A percentile compares a stretch with the other conserved stretches of the same genome.
These are phyloP conservation scores for Penstemon barbatus DNA, from an alignment of 257 asterid genomes.

Conservation along the genomic window DNA sequence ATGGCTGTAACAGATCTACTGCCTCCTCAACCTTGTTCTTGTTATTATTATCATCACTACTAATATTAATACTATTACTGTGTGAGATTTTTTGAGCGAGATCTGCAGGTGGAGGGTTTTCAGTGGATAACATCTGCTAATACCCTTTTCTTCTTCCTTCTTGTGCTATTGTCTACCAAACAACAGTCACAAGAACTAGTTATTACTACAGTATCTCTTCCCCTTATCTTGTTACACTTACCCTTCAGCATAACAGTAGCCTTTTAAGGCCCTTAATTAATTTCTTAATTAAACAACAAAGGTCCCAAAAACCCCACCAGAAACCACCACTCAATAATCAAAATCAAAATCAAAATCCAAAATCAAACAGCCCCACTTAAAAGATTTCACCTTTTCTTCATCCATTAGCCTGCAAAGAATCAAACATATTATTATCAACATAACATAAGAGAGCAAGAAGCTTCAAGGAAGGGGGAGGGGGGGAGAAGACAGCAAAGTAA, in stretches of 20 bases:
- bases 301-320: slow-evolving; percentile 29
- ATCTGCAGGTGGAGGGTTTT: slow-evolving; percentile 78
- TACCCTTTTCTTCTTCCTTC: slow-evolving; percentile 52
- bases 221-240: slow-evolving; percentile 42
- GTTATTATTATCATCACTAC: slow-evolving; percentile 49
- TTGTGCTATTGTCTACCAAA: slow-evolving; percentile 64
- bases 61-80: slow-evolving; percentile 23
- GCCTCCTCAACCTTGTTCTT: slow-evolving; percentile 33
- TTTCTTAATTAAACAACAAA: slow-evolving; percentile 21
- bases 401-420: slow-evolving; percentile 39
- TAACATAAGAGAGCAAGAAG: slow-evolving; percentile 35
- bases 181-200: slow-evolving; percentile 71
- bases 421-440: not conserved
- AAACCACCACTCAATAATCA: slow-evolving; percentile 35
- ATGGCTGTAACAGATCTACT: slow-evolving; percentile 69
- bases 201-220: slow-evolving; percentile 26
- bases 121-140: slow-evolving; percentile 97
- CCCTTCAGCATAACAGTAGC: slow-evolving; percentile 77
- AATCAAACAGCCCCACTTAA: slow-evolving; percentile 47
- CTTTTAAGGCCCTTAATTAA: not conserved
- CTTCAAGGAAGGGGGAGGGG: not conserved
- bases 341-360: slow-evolving; percentile 30
- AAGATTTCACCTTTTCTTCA: slow-evolving; percentile 38
- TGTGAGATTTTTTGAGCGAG: slow-evolving; percentile 58
- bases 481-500: slow-evolving; percentile 16